These are phyloP conservation scores for Stachybotrys echinatus DNA, from an alignment of 2,329 filamentous ascomycete genomes.

Conservation along the genomic window DNA sequence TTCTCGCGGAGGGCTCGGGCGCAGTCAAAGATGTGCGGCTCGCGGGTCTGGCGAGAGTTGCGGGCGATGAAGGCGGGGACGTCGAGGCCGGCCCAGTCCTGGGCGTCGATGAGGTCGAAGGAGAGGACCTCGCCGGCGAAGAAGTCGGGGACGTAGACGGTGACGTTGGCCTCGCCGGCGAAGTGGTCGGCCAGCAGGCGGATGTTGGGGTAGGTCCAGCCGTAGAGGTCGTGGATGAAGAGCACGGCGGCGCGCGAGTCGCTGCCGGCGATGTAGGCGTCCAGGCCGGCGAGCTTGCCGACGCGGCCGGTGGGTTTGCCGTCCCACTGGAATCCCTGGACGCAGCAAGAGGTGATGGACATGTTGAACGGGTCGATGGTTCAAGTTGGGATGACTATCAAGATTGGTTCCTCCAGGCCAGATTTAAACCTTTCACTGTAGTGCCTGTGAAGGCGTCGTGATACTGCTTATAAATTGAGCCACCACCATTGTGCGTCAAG, in stretches of 20 bases:
- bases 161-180: constrained; percentile 35
- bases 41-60: constrained; percentile 30
- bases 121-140: constrained; percentile 28
- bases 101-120: constrained; percentile 19
- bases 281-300: constrained; percentile 22
- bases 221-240: constrained; percentile 32
- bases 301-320: constrained; percentile 27
- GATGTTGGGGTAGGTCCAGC: constrained; percentile 38
- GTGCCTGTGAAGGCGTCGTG: too few relatives aligned
- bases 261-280: constrained; percentile 30
- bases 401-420: neutral
- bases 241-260: constrained; percentile 28
- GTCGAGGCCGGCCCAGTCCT: constrained; percentile 27
- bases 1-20: constrained; percentile 28
- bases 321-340: constrained; percentile 33
- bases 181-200: constrained; percentile 42
- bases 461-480: too few relatives aligned
- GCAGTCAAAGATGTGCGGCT: constrained; percentile 32
- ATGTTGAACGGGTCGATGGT: too few relatives aligned
- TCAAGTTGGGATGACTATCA: neutral
- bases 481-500: too few relatives aligned
- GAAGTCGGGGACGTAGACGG: constrained; percentile 35
- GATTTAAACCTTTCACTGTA: too few relatives aligned
- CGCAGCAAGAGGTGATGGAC: constrained; percentile 19
- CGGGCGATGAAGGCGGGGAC: constrained; percentile 28